A percentile compares a stretch with the other conserved stretches of the same genome.
Evolutionary conservation across 148 eudicot genomes (phyloP).

Genomic region (Rhododendron mucronatum): DNA sequence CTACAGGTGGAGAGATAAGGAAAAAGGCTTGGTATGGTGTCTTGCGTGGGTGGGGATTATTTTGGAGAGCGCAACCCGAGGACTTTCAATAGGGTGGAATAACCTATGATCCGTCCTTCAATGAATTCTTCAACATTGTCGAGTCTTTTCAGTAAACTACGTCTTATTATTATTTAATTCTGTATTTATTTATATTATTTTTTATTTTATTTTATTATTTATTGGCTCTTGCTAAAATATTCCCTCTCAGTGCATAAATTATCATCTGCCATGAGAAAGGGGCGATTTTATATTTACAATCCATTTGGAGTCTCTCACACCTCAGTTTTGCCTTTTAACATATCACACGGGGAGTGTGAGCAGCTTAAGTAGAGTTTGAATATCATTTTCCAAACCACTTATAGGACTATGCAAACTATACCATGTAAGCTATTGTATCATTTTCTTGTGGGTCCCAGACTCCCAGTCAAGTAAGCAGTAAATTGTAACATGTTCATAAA

Average conservation of each 20-base stretch:
- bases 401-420: background rate
- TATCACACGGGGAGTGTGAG: background rate
- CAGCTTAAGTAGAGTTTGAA: background rate
- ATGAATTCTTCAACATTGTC: background rate
- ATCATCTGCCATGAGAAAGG: background rate
- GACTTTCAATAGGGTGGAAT: background rate
- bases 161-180: background rate
- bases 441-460: background rate
- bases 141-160: background rate
- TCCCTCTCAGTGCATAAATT: background rate
- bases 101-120: background rate
- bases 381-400: background rate
- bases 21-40: background rate
- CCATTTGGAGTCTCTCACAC: background rate
- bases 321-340: background rate
- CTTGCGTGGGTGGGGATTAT: background rate
- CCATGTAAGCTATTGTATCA: background rate
- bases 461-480: background rate
- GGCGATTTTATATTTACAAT: background rate
- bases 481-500: background rate
- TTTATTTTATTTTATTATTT: too few species aligned
- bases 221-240: background rate
- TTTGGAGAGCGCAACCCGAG: background rate
- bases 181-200: background rate
- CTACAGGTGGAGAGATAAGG: background rate